phyloP scores from a whole-genome alignment of 495 filamentous ascomycete genomes.

The Penicillium tannophilum region DNA sequence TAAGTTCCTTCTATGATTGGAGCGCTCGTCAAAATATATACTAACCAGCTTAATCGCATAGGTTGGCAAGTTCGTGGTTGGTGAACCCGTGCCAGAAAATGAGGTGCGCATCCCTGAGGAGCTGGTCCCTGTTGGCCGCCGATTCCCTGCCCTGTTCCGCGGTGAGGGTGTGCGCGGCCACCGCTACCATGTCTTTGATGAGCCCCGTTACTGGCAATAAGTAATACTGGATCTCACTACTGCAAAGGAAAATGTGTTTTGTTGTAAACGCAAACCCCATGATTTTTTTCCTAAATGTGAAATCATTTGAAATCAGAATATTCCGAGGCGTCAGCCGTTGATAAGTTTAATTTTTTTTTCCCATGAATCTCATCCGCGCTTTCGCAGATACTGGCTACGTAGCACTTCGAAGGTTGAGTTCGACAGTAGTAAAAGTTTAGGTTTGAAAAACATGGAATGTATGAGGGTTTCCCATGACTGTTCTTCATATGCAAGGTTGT shows the following conservation, averaged over 20 bases:
- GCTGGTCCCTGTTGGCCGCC: constrained; percentile 69
- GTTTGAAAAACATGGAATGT: no score
- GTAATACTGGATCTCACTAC: not conserved
- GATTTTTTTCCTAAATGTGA: not conserved
- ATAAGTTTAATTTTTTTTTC: not conserved
- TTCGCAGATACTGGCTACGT: no score
- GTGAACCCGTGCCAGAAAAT: constrained; percentile 62
- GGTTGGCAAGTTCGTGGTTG: constrained; percentile 94
- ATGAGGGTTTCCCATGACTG: not conserved
- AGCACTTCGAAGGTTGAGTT: not conserved
- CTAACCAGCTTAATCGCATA: constrained; percentile 33
- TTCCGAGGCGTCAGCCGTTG: no score
- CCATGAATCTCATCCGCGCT: not conserved
- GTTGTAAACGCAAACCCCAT: not conserved
- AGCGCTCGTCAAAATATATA: not conserved
- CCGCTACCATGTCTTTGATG: constrained; percentile 93
- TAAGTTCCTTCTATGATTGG: constrained; percentile 33
- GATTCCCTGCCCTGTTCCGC: constrained; percentile 86
- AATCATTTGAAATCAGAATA: not conserved
- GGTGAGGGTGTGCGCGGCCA: constrained; percentile 89
- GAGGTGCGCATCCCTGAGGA: constrained; percentile 63
- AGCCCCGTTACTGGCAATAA: constrained; percentile 74
- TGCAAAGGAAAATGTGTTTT: not conserved
- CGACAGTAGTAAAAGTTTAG: not conserved
- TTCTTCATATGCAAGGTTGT: not conserved